phyloP scores from a whole-genome alignment of 2,329 filamentous ascomycete genomes.

The Talaromyces piceae region DNA sequence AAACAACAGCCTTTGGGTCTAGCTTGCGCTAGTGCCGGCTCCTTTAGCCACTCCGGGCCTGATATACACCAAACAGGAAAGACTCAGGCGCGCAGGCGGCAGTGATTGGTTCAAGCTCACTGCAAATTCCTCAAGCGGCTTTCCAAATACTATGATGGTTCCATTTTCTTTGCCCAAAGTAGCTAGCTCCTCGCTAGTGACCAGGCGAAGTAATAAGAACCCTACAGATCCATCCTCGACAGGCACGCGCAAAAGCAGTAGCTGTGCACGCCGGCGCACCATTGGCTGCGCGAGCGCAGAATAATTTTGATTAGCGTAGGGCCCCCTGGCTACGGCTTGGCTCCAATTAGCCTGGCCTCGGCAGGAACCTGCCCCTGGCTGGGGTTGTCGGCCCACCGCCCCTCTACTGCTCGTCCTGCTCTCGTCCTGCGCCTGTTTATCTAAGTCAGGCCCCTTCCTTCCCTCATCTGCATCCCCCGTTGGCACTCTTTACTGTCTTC shows the following conservation, averaged over 20 bases:
- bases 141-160: neutral
- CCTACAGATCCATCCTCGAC: neutral
- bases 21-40: slow-evolving; percentile 1
- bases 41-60: neutral
- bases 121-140: neutral
- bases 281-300: neutral
- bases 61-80: neutral
- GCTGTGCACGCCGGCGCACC: neutral
- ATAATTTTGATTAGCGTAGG: neutral
- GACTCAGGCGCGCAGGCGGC: neutral
- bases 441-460: slow-evolving; percentile 18
- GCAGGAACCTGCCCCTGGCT: slow-evolving; percentile 8
- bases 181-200: neutral
- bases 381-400: slow-evolving; percentile 8
- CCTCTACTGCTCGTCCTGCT: slow-evolving; percentile 14
- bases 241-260: neutral
- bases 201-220: neutral
- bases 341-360: neutral
- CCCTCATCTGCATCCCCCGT: slow-evolving; percentile 18
- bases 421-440: slow-evolving; percentile 12
- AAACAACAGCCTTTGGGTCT: slow-evolving; percentile 10
- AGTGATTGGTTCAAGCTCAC: neutral
- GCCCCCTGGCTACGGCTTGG: neutral
- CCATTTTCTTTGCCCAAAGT: neutral
- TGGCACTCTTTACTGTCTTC: slow-evolving; percentile 13